Evolutionary conservation across 306 rosid genomes (phyloP), one percentile per base, ranked within the genome.

Genomic region (Pyrus betulifolia): DNA sequence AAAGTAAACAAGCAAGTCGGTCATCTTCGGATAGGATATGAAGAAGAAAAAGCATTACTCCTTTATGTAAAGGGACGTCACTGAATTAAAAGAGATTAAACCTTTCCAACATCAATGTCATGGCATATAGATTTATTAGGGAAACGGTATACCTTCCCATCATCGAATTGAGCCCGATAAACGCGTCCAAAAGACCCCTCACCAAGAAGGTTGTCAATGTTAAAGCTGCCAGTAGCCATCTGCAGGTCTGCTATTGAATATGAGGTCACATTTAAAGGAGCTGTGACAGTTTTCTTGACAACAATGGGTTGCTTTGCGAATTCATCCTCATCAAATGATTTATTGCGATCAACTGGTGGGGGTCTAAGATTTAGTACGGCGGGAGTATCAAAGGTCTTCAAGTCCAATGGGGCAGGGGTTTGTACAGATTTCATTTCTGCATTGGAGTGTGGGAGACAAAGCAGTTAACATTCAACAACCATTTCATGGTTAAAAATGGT

Each of bases 211-310:
- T 91, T 89, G 63, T 96, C 99, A 59, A 86, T 85, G 74, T 85
- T 91, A 86, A 96, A 96, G 90, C 97, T 92, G 72, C 91, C 97
- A n/a, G 98, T 92, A 82, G 99, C 97, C 80, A 96, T 85, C 87
- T 96, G 99, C 84, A 96, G 84, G 82, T 96, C 99, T 63, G 97
- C 98, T 78, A 96, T 71, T 23, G 99, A 89, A 81, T 90, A 96
- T 30, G 96, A 84, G 58, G 80, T 88, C 77, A 92, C 92, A 87
- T 93, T 90, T 83, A 80, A 75, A 22, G 91, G 89, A 86, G 84
- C 84, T 30, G 61, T 66, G 54, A 78, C 44, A 8, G 82, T 83
- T 82, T 91, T 96, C 84, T 91, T 90, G 67, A 76, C 87, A 65
- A 76, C 77, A 33, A 76, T 1, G 11, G 96, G 86, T 85, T 83